Evolutionary conservation across 345 rosid species (phyloP).

Genomic region (Gossypium sturtianum): DNA sequence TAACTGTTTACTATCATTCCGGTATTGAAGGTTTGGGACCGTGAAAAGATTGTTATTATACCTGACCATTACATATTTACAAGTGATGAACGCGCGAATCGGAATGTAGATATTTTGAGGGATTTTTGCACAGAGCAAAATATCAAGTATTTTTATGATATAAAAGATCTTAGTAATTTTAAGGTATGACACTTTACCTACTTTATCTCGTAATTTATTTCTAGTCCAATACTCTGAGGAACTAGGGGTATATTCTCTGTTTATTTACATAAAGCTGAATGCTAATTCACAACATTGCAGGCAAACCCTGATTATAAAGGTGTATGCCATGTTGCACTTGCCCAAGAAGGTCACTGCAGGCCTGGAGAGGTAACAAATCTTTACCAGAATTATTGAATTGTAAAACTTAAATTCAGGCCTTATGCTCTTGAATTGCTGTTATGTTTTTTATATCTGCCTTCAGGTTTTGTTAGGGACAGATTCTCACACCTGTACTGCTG

Average conservation of each 20-base stretch:
- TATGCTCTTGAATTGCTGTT: neutral
- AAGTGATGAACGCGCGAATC: slow-evolving; percentile 83
- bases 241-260: neutral
- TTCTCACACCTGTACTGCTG: slow-evolving; percentile 97
- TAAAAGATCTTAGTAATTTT: slow-evolving; percentile 76
- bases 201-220: slow-evolving; percentile 2
- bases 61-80: slow-evolving; percentile 99
- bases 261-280: slow-evolving; percentile 3
- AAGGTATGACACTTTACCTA: slow-evolving; percentile 38
- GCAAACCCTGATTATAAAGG: slow-evolving; percentile 98
- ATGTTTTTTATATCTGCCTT: slow-evolving; percentile 8
- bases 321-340: slow-evolving; percentile 95
- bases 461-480: slow-evolving; percentile 95
- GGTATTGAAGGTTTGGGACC: slow-evolving; percentile 84
- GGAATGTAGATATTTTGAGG: slow-evolving; percentile 92
- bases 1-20: neutral
- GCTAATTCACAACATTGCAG: slow-evolving; percentile 33
- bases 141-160: slow-evolving; percentile 93
- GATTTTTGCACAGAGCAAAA: slow-evolving; percentile 85
- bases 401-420: neutral
- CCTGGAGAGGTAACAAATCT: slow-evolving; percentile 80
- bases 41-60: slow-evolving; percentile 85
- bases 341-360: slow-evolving; percentile 99
- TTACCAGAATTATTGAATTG: neutral
- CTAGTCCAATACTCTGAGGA: neutral